These are phyloP conservation scores for Penicillium pancosmium DNA, from an alignment of 495 filamentous ascomycete genomes.

Conservation along the genomic window DNA sequence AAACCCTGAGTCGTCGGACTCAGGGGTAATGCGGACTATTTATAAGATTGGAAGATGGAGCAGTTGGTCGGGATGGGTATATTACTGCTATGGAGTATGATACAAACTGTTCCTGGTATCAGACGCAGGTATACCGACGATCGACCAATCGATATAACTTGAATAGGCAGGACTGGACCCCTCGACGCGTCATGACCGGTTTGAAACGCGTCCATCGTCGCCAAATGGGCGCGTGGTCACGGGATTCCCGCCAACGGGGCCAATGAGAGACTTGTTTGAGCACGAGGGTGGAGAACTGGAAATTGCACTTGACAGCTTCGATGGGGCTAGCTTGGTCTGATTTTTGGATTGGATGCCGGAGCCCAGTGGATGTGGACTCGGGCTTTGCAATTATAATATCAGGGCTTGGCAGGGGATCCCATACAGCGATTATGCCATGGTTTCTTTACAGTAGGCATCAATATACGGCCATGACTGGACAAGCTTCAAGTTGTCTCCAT, in stretches of 20 bases:
- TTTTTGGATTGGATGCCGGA: background rate
- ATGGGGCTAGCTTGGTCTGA: background rate
- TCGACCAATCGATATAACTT: constrained; percentile 23
- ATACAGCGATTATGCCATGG: no score
- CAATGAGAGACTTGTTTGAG: constrained; percentile 19
- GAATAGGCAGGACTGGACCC: constrained; percentile 3
- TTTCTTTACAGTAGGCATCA: no score
- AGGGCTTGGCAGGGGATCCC: no score
- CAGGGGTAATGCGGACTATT: background rate
- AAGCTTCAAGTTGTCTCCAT: no score
- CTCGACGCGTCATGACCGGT: constrained; percentile 38
- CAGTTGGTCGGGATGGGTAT: background rate
- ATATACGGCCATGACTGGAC: no score
- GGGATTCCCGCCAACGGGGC: constrained; percentile 31
- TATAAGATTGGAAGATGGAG: background rate
- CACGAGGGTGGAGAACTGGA: constrained; percentile 3
- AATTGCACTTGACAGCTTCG: constrained; percentile 3
- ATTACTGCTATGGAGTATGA: no score
- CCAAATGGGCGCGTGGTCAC: constrained; percentile 49
- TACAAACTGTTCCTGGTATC: background rate
- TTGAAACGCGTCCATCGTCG: constrained; percentile 44
- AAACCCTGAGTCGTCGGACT: background rate
- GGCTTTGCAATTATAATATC: no score
- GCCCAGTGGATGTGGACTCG: no score
- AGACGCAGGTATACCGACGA: background rate